Conservation (phyloP, 169 alveolate species). For the Perkinsus marinus region DNA sequence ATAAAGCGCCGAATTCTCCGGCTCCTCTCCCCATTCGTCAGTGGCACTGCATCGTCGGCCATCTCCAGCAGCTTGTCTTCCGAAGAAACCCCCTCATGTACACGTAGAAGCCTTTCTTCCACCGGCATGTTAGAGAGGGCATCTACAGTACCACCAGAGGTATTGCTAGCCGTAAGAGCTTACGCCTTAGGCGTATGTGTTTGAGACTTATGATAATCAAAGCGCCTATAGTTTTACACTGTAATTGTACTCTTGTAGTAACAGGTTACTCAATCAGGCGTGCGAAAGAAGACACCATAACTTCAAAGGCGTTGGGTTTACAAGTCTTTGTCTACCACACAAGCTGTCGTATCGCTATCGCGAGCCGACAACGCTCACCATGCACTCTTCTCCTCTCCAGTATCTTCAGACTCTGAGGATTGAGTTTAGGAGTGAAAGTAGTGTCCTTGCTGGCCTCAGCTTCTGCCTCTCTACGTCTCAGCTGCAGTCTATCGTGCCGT, state of each 20-base stretch:
- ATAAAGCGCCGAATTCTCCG: not conserved
- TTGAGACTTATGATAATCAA: no score
- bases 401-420: not conserved
- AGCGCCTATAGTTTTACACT: no score
- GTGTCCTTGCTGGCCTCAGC: not conserved
- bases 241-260: no score
- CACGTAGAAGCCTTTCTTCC: not conserved
- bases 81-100: not conserved
- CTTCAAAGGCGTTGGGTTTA: no score
- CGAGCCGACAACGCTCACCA: not conserved
- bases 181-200: no score
- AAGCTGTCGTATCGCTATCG: no score
- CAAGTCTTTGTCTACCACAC: no score
- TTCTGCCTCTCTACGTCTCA: not conserved
- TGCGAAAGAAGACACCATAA: no score
- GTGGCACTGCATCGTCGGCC: not conserved
- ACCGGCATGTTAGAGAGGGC: not conserved
- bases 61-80: not conserved
- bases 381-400: not conserved
- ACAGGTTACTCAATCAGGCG: no score
- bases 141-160: not conserved
- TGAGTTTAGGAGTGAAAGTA: not conserved
- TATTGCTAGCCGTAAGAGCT: no score
- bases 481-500: not conserved
- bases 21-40: not conserved